Evolutionary conservation across 805 yeast genomes (phyloP).

Genomic region (Metahyphopichia silvanorum): DNA sequence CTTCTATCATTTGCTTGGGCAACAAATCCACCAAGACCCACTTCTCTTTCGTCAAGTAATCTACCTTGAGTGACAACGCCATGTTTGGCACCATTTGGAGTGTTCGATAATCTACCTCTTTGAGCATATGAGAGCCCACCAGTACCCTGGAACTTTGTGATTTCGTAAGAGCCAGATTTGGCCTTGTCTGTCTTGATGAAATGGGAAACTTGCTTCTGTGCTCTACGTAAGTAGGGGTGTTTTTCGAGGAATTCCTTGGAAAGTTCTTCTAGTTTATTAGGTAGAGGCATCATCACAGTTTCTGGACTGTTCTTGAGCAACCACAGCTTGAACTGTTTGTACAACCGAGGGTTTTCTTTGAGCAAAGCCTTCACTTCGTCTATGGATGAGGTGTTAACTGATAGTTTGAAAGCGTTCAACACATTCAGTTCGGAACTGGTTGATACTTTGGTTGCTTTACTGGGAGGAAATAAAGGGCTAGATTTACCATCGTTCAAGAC

Average conservation of each 20-base stretch:
- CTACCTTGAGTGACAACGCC: conserved; percentile 68
- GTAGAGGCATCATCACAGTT: conserved; percentile 19
- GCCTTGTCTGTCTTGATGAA: conserved; percentile 16
- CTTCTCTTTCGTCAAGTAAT: conserved; percentile 44
- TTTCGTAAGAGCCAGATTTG: conserved; percentile 5
- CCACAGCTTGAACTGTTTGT: conserved; percentile 55
- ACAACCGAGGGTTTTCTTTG: conserved; percentile 42
- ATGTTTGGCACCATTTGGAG: conserved; percentile 66
- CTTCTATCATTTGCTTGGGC: conserved; percentile 36
- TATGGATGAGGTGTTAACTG: conserved; percentile 20
- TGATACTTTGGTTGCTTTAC: conserved; percentile 14
- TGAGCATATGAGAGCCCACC: conserved; percentile 74
- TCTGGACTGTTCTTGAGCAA: conserved; percentile 49
- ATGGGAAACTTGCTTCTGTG: conserved; percentile 18
- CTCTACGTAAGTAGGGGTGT: conserved; percentile 17
- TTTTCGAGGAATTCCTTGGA: conserved; percentile 31
- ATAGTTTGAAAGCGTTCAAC: conserved; percentile 29
- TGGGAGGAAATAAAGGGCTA: conserved; percentile 43
- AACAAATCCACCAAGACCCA: conserved; percentile 51
- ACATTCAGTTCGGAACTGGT: conserved; percentile 21
- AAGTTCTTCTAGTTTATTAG: conserved; percentile 22
- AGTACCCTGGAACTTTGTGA: conserved; percentile 51
- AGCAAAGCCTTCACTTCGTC: conserved; percentile 30
- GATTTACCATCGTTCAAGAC: conserved; percentile 34
- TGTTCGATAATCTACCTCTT: conserved; percentile 62